Evolutionary conservation across 768 basidiomycete species (phyloP).

Genomic region (Phanerodontia chrysosporium): DNA sequence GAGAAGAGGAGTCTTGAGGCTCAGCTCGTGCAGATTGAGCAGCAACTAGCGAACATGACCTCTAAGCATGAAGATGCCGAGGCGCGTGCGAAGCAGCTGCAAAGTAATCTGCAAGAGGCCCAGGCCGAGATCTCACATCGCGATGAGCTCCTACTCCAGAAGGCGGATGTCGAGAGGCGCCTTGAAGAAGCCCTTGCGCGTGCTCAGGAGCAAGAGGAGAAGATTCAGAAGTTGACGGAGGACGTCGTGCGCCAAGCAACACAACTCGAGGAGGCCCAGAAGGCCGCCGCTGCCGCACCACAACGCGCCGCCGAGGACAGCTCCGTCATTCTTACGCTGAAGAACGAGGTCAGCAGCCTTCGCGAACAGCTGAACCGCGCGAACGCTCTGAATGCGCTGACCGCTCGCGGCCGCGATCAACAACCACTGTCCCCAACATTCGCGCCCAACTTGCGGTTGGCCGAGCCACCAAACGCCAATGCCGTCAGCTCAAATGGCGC

Average conservation of each 20-base stretch:
- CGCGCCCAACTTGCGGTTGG: conserved; percentile 66
- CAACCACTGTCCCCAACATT: conserved; percentile 79
- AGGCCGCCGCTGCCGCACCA: conserved; percentile 59
- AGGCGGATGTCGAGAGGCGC: conserved; percentile 74
- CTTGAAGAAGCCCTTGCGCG: conserved; percentile 75
- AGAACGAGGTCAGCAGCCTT: conserved; percentile 86
- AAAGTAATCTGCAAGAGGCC: conserved; percentile 61
- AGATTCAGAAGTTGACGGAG: conserved; percentile 75
- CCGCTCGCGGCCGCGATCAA: conserved; percentile 61
- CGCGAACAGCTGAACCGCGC: conserved; percentile 95
- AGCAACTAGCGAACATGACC: conserved; percentile 82
- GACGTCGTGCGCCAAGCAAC: conserved; percentile 70
- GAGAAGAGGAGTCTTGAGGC: conserved; percentile 86
- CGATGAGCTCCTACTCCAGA: conserved; percentile 69
- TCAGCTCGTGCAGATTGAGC: conserved; percentile 76
- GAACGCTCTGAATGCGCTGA: conserved; percentile 87
- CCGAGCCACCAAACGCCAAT: conserved; percentile 39
- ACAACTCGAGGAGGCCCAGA: conserved; percentile 75
- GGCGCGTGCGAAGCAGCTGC: conserved; percentile 64
- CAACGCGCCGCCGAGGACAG: conserved; percentile 74
- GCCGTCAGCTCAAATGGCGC: conserved; percentile 39
- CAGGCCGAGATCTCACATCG: conserved; percentile 70
- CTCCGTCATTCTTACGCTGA: conserved; percentile 82
- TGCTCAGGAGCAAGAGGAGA: conserved; percentile 77
- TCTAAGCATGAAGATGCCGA: conserved; percentile 87